Conservation (phyloP, 1,284 basidiomycete genomes). For the Cryptococcus sp. region DNA sequence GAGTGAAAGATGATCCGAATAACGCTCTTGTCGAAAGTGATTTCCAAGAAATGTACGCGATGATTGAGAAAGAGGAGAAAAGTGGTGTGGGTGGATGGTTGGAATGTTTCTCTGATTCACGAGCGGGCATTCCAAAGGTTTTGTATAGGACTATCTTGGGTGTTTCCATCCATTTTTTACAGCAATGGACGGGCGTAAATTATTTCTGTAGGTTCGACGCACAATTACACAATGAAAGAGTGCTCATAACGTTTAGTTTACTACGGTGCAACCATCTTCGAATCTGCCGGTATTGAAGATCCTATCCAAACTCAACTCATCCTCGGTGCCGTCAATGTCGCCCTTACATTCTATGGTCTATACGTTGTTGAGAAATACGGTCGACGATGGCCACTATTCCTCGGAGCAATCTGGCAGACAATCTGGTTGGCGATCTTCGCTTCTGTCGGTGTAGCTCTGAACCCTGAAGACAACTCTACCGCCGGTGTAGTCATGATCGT, state of each 20-base stretch:
- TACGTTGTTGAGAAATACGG: conserved; percentile 17
- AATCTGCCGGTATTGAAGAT: conserved; percentile 11
- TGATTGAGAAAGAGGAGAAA: conserved; percentile 8
- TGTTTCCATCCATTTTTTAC: conserved; percentile 9
- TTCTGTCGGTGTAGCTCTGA: conserved; percentile 63
- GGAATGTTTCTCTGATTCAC: conserved; percentile 9
- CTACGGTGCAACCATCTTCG: conserved; percentile 13
- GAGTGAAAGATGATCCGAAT: conserved; percentile 2
- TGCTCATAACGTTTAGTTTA: conserved; percentile 2
- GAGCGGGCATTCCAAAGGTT: conserved; percentile 8
- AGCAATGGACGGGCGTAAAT: conserved; percentile 13
- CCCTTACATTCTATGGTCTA: conserved; percentile 15
- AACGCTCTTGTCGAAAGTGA: conserved; percentile 6
- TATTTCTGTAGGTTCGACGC: conserved; percentile 7
- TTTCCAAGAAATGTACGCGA: conserved; percentile 8
- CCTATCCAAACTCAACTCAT: conserved; percentile 13
- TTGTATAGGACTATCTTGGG: conserved; percentile 9
- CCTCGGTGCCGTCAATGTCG: conserved; percentile 14
- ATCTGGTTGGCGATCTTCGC: conserved; percentile 74
- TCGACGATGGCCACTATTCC: conserved; percentile 55
- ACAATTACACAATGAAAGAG: not conserved
- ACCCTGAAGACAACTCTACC: conserved; percentile 45
- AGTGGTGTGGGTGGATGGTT: conserved; percentile 10
- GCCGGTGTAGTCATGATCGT: conserved; percentile 69
- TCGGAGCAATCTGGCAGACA: conserved; percentile 68